Evolutionary conservation across 2,329 filamentous ascomycete species (phyloP).

Genomic region (Sphaerulina musiva): DNA sequence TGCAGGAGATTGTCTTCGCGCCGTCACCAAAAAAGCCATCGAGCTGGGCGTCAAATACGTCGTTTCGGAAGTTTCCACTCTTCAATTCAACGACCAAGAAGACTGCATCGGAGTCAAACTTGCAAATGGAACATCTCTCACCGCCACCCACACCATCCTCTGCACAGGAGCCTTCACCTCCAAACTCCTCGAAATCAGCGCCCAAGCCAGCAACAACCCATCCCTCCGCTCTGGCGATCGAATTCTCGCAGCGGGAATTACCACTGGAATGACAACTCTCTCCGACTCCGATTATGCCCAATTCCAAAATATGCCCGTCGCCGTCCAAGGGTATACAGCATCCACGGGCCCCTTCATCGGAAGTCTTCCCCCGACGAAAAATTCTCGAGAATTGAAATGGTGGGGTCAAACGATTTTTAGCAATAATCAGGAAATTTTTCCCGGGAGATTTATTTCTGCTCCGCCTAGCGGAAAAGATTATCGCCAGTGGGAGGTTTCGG

Average conservation of each 20-base stretch:
- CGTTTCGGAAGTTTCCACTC: conserved; percentile 45
- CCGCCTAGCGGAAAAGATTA: conserved; percentile 54
- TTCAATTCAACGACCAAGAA: conserved; percentile 40
- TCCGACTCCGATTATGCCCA: conserved; percentile 30
- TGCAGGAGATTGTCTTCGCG: conserved; percentile 53
- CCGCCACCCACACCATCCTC: conserved; percentile 36
- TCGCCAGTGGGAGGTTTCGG: conserved; percentile 56
- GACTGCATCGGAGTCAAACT: conserved; percentile 41
- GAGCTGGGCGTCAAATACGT: conserved; percentile 55
- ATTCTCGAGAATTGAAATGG: conserved; percentile 44
- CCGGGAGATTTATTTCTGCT: conserved; percentile 51
- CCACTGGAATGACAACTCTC: conserved; percentile 44
- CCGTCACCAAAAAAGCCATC: conserved; percentile 49
- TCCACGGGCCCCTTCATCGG: conserved; percentile 46
- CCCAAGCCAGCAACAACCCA: conserved; percentile 39
- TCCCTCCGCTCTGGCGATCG: conserved; percentile 49
- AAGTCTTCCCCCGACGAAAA: conserved; percentile 44
- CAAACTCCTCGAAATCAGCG: conserved; percentile 44
- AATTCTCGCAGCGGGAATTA: conserved; percentile 52
- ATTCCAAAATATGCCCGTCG: conserved; percentile 41
- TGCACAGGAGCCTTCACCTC: conserved; percentile 41
- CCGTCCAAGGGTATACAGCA: conserved; percentile 42
- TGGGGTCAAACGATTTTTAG: conserved; percentile 57
- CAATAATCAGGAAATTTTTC: conserved; percentile 49
- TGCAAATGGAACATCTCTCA: conserved; percentile 30